Base-by-base conservation (phyloP, 257 asterid genomes). In the Solanum virginianum region DNA sequence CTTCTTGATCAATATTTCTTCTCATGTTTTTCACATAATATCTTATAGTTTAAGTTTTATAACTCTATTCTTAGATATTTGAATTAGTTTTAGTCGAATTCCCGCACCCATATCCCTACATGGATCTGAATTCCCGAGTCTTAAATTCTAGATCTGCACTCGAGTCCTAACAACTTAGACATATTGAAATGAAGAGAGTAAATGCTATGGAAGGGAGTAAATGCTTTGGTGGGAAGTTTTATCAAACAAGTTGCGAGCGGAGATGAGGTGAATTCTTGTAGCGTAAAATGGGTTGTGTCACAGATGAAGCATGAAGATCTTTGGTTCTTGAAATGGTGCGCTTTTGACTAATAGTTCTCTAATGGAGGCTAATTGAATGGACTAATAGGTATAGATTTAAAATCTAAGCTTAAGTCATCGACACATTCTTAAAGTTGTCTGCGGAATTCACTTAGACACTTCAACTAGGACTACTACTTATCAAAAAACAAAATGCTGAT, bases 241-340 rank as follows among this genome's bases (percentile, higher is more conserved):
- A 45, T 94, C 98, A 81, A 96, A 96, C 97, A 94, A 80, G 57
- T 83, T 69, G 87, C 87, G 95, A 3, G 98, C 96, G 15, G 94
- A 90, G n/a, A 49, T 22, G 6, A 95, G 85, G 84, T 92, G 45
- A 18, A 96, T 85, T 89, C 84, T 91, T 3, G 97, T 94, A 3
- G 92, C 90, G 82, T 91, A 91, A 81, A 93, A 96, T 4, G 98
- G 95, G 88, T 93, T 93, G 16, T 39, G 1, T 41, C 89, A 88
- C 81, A 91, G 90, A 83, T 85, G 86, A 57, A 5, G 92, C 90
- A 84, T 93, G 99, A 17, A 94, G 77, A 53, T 84, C 86, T 86
- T 87, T 91, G 83, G 99, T 91, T 83, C 59, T 88, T 18, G 92
- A 53, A 16, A 92, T 92, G 54, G 91, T 84, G 12, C 89, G 94